Percentiles rank a stretch among this genome's conserved stretches.
Evolutionary conservation across 78 protist genomes (phyloP).

Genomic region (Protostelium mycophagum): DNA sequence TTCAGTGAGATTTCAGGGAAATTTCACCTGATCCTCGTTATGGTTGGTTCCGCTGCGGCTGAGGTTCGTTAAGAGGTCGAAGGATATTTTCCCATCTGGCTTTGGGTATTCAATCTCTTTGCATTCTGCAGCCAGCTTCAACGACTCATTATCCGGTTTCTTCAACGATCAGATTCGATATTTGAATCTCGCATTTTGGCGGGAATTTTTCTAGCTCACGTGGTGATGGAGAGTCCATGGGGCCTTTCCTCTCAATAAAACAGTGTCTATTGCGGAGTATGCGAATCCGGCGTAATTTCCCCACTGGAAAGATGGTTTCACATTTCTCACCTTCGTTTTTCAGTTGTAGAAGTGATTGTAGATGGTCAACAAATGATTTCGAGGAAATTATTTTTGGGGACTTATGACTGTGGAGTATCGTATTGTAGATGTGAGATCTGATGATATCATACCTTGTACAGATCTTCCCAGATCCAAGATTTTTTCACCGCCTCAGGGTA

Average conservation of each 20-base stretch:
- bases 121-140: slow-evolving; percentile 71
- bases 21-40: slow-evolving; percentile 92
- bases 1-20: slow-evolving; percentile 74
- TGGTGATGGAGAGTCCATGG: slow-evolving; percentile 75
- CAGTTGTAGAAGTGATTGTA: neutral
- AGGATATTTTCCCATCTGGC: slow-evolving; percentile 90
- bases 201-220: too few relatives aligned
- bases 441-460: slow-evolving; percentile 21
- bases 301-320: slow-evolving; percentile 76
- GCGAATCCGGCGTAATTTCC: slow-evolving; percentile 64
- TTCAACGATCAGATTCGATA: neutral
- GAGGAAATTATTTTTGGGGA: too few relatives aligned
- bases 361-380: neutral
- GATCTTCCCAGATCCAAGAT: slow-evolving; percentile 90
- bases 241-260: slow-evolving; percentile 63
- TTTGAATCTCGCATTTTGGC: too few relatives aligned
- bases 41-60: slow-evolving; percentile 88
- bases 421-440: neutral
- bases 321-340: slow-evolving; percentile 56
- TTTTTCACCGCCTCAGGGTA: slow-evolving; percentile 51
- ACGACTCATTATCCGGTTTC: slow-evolving; percentile 14
- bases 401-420: too few relatives aligned
- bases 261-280: slow-evolving; percentile 59
- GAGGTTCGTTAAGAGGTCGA: slow-evolving; percentile 87
- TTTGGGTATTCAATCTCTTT: slow-evolving; percentile 88